Conservation (phyloP, 2,329 filamentous ascomycete species). For the Drechmeria coniospora region DNA sequence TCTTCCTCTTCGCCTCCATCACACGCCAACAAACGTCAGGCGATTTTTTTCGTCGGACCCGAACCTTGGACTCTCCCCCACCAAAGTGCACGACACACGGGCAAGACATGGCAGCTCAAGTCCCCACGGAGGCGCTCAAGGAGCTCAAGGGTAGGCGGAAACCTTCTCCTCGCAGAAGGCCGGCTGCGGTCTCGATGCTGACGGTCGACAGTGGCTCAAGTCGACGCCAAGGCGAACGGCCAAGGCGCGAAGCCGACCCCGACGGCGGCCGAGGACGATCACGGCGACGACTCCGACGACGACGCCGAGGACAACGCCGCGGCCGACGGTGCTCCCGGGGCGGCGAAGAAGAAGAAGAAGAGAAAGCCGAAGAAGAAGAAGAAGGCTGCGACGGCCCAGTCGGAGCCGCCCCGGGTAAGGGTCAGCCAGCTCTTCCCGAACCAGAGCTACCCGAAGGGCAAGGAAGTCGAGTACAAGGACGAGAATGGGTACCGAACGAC, state of each 20-base stretch:
- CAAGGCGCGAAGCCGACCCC: constrained; percentile 24
- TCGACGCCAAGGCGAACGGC: constrained; percentile 21
- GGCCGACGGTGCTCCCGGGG: constrained; percentile 22
- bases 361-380: constrained; percentile 79
- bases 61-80: background rate
- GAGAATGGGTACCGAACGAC: constrained; percentile 69
- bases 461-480: constrained; percentile 62
- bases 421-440: constrained; percentile 60
- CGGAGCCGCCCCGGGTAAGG: constrained; percentile 55
- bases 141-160: constrained; percentile 23
- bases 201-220: constrained; percentile 20
- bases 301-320: constrained; percentile 24
- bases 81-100: constrained; percentile 3
- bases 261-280: constrained; percentile 24
- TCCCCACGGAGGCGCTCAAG: constrained; percentile 26
- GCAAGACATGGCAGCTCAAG: constrained; percentile 28
- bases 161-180: background rate
- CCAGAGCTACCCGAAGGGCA: constrained; percentile 56
- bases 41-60: constrained; percentile 2
- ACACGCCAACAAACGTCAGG: background rate
- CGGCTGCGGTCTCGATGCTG: background rate
- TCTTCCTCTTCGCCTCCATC: background rate
- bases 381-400: constrained; percentile 60
- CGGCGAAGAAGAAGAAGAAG: constrained; percentile 40
- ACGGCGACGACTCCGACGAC: constrained; percentile 36